These are phyloP conservation scores for Zalaria obscura DNA, from an alignment of 2,329 filamentous ascomycete species.

Conservation along the genomic window DNA sequence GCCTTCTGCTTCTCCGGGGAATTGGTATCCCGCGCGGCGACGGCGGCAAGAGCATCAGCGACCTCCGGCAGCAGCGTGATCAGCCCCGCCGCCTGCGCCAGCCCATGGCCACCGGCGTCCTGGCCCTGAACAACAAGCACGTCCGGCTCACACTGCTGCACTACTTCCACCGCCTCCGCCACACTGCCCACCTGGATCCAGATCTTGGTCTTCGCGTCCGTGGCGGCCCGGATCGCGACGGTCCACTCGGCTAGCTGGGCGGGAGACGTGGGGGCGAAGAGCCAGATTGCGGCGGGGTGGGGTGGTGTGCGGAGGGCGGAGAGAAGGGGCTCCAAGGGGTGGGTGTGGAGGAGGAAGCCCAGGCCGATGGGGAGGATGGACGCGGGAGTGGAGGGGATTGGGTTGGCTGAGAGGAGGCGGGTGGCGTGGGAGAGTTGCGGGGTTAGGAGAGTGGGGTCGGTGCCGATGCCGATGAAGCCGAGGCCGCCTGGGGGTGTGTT, in stretches of 20 bases:
- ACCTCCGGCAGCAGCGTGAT: constrained; percentile 46
- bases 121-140: constrained; percentile 47
- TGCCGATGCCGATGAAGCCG: constrained; percentile 27
- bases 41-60: constrained; percentile 25
- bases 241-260: constrained; percentile 23
- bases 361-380: constrained; percentile 38
- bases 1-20: background rate
- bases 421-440: constrained; percentile 13
- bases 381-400: constrained; percentile 1
- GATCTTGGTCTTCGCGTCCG: constrained; percentile 27
- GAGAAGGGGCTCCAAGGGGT: constrained; percentile 1
- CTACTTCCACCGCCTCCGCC: constrained; percentile 35
- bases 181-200: constrained; percentile 51
- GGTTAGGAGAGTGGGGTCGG: constrained; percentile 17
- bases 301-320: constrained; percentile 9
- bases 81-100: constrained; percentile 38
- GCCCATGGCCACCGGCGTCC: constrained; percentile 53
- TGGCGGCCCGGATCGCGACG: constrained; percentile 14
- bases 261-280: constrained; percentile 43
- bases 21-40: constrained; percentile 8
- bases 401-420: constrained; percentile 8
- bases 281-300: constrained; percentile 48
- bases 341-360: constrained; percentile 43
- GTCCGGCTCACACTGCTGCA: constrained; percentile 33
- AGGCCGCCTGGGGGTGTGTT: constrained; percentile 19